A percentile compares a stretch with the other conserved stretches of the same genome.
Conservation (phyloP, 257 asterid species). For the Ocimum tenuiflorum region DNA sequence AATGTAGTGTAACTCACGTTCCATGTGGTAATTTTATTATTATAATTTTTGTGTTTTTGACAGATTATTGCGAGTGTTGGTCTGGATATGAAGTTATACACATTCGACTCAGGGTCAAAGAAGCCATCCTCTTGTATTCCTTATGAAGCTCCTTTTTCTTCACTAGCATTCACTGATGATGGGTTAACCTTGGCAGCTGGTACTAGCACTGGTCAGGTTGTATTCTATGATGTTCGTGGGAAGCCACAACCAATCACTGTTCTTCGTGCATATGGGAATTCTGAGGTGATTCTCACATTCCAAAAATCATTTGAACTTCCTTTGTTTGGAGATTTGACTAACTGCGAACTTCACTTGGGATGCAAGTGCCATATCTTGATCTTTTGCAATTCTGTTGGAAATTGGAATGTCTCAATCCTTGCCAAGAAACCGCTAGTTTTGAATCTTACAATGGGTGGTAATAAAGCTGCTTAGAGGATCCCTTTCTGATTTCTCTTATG, state of each 20-base stretch:
- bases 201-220: conserved; percentile 84
- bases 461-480: conserved; percentile 11
- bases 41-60: conserved; percentile 16
- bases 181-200: conserved; percentile 94
- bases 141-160: conserved; percentile 89
- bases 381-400: conserved; percentile 7
- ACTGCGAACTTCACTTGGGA: not conserved
- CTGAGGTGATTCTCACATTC: conserved; percentile 51
- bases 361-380: not conserved
- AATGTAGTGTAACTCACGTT: conserved; percentile 10
- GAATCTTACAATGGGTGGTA: conserved; percentile 5
- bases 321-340: conserved; percentile 16
- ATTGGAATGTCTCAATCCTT: conserved; percentile 2
- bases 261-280: conserved; percentile 79
- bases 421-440: not conserved
- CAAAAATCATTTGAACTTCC: conserved; percentile 16
- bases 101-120: conserved; percentile 79
- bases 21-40: conserved; percentile 3
- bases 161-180: conserved; percentile 84
- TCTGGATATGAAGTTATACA: conserved; percentile 89
- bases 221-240: conserved; percentile 87
- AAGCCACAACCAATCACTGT: conserved; percentile 90
- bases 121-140: conserved; percentile 79
- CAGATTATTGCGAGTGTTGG: conserved; percentile 97
- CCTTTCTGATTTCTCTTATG: conserved; percentile 7